Base-by-base conservation (phyloP, 2,329 filamentous ascomycete species). In the Ascochyta lentis region DNA sequence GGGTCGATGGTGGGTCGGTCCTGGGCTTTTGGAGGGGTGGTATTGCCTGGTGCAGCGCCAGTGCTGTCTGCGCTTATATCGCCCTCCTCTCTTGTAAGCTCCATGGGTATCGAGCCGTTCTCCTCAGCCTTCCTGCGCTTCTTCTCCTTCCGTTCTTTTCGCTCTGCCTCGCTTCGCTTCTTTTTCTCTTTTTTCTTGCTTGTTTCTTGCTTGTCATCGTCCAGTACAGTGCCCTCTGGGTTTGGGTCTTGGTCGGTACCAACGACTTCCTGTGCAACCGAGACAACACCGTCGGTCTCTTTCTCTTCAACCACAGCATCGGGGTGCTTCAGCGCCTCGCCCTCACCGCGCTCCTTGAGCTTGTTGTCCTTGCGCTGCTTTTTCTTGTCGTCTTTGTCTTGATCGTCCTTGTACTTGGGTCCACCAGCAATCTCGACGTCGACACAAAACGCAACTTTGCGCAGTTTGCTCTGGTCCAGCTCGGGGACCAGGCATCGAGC, bases 371-470 rank as follows among this genome's bases (percentile, higher is more conserved):
- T 83, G 23, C 55, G 59, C 68, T 84, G 84, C 54, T 84, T 84
- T 39, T 78, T 77, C n/a, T 75, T 69, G 50, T 79, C 60, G 71
- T 78, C 51, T 67, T 68, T 47, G 6, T 84, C 83, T 15, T 81
- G 81, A 3, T 95, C 90, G 13, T 80, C 77, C 42, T 73, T 78
- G 65, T 96, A 95, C 65, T 86, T 88, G 23, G 93, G 91, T 70
- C 91, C 87, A 0, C 92, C 91, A 3, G 94, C 94, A 69, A 99
- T 96, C 75, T 99, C 95, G 4, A 99, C 93, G 70, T 99, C 95
- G 3, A 99, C 95, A 66, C 91, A 96, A 70, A 99, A 99, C 0
- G 94, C 90, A 0, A 99, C 95, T 49, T 92, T 86, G 49, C 92
- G 86, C 56, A 99, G 77, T 73, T 95, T 96, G 44, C 86, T 85